phyloP scores from a whole-genome alignment of 805 yeast genomes.

The Kodamaea hsintzibuensis region DNA sequence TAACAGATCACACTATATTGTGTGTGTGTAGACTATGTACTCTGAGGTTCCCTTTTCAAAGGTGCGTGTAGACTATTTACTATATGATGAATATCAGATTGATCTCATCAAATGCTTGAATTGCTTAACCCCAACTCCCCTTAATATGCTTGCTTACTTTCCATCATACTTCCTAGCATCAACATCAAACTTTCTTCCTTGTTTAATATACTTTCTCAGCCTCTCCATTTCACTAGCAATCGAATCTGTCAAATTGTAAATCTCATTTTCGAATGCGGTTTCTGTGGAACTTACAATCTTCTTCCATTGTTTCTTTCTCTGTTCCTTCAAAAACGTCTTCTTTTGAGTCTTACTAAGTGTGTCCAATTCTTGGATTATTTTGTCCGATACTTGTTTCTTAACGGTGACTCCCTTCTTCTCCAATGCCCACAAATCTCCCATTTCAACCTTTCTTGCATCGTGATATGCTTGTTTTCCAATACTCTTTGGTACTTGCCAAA shows the following conservation, averaged over 20 bases:
- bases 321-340: conserved; percentile 39
- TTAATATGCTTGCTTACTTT: no score
- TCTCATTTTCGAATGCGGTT: conserved; percentile 28
- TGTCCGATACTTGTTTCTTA: conserved; percentile 31
- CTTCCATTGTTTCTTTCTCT: conserved; percentile 35
- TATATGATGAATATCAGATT: background rate
- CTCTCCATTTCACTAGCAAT: conserved; percentile 34
- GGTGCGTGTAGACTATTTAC: background rate
- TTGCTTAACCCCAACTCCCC: no score
- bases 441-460: conserved; percentile 83
- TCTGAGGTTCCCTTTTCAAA: no score
- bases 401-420: conserved; percentile 37
- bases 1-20: no score
- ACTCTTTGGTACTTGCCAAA: conserved; percentile 85
- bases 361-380: conserved; percentile 34
- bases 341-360: conserved; percentile 37
- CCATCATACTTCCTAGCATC: conserved; percentile 12
- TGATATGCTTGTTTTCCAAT: conserved; percentile 73
- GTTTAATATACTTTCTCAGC: conserved; percentile 30
- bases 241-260: conserved; percentile 26
- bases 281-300: conserved; percentile 28
- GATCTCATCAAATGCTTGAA: background rate
- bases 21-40: no score
- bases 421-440: conserved; percentile 85
- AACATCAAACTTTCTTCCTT: conserved; percentile 31